Base-by-base conservation (phyloP, 192 early-diverging fungal genomes). In the Backusella sp. region DNA sequence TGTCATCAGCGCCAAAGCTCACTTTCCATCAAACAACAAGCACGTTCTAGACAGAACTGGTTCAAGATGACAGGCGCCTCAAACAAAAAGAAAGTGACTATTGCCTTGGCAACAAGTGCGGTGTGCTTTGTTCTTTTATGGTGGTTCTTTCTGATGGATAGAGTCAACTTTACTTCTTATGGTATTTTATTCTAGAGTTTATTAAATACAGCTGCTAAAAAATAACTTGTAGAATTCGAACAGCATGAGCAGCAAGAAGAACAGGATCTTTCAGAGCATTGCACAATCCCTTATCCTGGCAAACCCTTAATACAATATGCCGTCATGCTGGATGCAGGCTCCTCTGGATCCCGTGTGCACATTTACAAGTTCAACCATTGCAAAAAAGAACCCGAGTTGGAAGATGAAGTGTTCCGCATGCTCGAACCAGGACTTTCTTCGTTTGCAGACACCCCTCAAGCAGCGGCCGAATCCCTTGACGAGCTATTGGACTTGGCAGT, bases 281-380 rank as follows among this genome's bases (percentile, higher is more conserved):
- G 77, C 65, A 28, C 72, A 34, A 19, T 32, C 6, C 68, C 76
- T 42, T 75, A 71, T 42, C 76, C 67, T n/a, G 90, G 88, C 7
- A 87, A 88, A 53, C 96, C 93, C 3, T 81, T 93, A 34, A 81
- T 94, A 28, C 95, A 99, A 79, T 96, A 96, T 83, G 96, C 92
- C 37, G 83, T 99, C 21, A 96, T 99, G 92, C 76, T 99, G 30
- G 97, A 99, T 76, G 97, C 97, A 28, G 97, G 97, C 4, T 97
- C 96, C 4, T 96, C 96, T 21, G 97, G 96, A 42, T 98, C 96
- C 9, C 95, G 97, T 23, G 95, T 99, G 76, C 97, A 99, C 79
- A 94, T 97, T 59, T 99, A 98, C 88, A 87, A 90, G 76, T 99
- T 99, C 88, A 96, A 96, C 83, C 91, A 95, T 84, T 99, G 98